These are phyloP conservation scores for Russula dissimulans DNA, from an alignment of 768 basidiomycete genomes.

Conservation along the genomic window DNA sequence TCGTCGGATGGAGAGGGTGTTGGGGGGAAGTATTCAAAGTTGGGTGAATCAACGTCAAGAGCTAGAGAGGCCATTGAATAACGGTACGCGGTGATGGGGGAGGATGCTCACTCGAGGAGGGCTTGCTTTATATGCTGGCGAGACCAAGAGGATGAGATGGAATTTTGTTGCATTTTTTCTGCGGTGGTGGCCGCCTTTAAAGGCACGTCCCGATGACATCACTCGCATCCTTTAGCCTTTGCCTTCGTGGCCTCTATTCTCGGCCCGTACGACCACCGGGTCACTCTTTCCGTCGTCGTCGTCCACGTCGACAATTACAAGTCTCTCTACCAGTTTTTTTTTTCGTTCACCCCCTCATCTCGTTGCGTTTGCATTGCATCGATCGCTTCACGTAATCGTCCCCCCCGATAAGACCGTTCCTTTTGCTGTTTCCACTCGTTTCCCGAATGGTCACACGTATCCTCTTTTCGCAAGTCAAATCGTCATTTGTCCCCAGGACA, in stretches of 20 bases:
- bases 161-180: not conserved
- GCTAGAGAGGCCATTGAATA: slow-evolving; percentile 15
- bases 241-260: not conserved
- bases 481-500: not conserved
- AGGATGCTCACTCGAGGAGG: not conserved
- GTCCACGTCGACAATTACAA: not conserved
- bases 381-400: slow-evolving; percentile 13
- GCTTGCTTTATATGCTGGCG: slow-evolving; percentile 1
- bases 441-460: not conserved
- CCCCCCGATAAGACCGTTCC: slow-evolving; percentile 1
- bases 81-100: not conserved
- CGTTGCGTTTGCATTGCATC: not conserved
- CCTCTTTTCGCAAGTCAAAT: slow-evolving; percentile 2
- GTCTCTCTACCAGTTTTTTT: not conserved
- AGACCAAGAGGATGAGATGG: not conserved
- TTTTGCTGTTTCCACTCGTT: not conserved
- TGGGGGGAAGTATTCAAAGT: slow-evolving; percentile 29
- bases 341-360: not conserved
- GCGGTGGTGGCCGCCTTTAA: slow-evolving; percentile 8
- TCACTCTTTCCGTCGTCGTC: not conserved
- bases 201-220: slow-evolving; percentile 12
- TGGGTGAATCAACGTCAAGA: slow-evolving; percentile 14
- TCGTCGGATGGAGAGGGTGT: slow-evolving; percentile 26
- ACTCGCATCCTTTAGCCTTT: not conserved
- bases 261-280: not conserved